Conservation (phyloP, 495 filamentous ascomycete species). For the Sphaerosporella brunnea region DNA sequence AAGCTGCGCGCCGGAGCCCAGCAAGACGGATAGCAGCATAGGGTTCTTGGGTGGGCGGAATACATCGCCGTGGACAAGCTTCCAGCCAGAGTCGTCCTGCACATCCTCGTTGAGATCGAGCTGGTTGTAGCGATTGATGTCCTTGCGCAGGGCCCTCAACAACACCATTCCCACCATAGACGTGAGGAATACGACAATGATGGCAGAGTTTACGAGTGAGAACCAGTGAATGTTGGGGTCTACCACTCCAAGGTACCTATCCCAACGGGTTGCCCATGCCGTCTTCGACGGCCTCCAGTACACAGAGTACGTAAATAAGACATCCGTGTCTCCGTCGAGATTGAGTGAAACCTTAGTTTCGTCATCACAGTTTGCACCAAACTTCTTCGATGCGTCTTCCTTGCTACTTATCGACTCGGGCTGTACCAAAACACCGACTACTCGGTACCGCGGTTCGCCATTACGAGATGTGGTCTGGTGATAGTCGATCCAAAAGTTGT, state of each 20-base stretch:
- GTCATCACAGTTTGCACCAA: constrained; percentile 28
- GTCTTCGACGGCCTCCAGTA: constrained; percentile 64
- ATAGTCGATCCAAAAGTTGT: constrained; percentile 84
- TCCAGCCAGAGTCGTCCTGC: constrained; percentile 96
- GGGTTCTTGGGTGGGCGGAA: constrained; percentile 75
- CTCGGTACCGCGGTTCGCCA: constrained; percentile 46
- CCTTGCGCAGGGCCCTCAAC: constrained; percentile 68
- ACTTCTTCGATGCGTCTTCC: constrained; percentile 38
- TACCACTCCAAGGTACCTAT: constrained; percentile 90
- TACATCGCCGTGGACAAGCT: constrained; percentile 92
- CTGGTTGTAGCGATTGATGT: constrained; percentile 89
- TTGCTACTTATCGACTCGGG: constrained; percentile 53
- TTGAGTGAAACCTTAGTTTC: constrained; percentile 39
- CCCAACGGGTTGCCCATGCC: constrained; percentile 90
- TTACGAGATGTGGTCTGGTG: constrained; percentile 48
- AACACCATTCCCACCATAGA: constrained; percentile 81
- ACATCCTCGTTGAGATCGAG: constrained; percentile 87
- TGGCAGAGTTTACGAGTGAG: constrained; percentile 80
- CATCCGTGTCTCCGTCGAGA: constrained; percentile 48
- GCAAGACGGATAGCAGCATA: constrained; percentile 65
- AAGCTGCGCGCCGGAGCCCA: constrained; percentile 87
- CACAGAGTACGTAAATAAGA: constrained; percentile 81
- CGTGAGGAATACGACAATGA: constrained; percentile 81
- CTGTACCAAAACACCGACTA: constrained; percentile 79
- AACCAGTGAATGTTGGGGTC: constrained; percentile 98